Evolutionary conservation across 768 basidiomycete species (phyloP).

Genomic region (Termitomyces sp.): DNA sequence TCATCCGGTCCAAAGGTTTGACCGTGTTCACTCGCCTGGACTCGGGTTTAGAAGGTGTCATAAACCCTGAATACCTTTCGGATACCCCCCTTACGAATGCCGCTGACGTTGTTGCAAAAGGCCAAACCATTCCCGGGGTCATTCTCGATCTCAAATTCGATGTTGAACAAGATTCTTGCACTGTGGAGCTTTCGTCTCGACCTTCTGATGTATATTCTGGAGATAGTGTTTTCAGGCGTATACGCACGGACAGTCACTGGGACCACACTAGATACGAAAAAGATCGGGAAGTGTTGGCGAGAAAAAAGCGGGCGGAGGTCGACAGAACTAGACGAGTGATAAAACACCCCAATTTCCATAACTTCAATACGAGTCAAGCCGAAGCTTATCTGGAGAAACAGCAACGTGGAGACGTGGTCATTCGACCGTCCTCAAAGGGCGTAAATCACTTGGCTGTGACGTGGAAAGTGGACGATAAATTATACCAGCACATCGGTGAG

Average conservation of each 20-base stretch:
- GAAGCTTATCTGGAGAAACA: constrained; percentile 86
- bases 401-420: constrained; percentile 93
- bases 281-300: constrained; percentile 66
- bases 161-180: constrained; percentile 54
- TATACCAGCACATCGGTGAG: constrained; percentile 96
- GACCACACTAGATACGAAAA: constrained; percentile 58
- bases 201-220: constrained; percentile 55
- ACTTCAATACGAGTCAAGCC: constrained; percentile 86
- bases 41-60: constrained; percentile 85
- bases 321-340: constrained; percentile 80
- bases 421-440: constrained; percentile 94
- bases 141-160: constrained; percentile 70
- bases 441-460: constrained; percentile 92
- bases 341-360: constrained; percentile 98
- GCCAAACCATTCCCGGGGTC: constrained; percentile 76
- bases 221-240: constrained; percentile 57
- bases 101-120: constrained; percentile 57
- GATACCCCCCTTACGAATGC: constrained; percentile 37
- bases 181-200: constrained; percentile 72
- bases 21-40: constrained; percentile 74
- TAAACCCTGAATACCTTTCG: constrained; percentile 55
- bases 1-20: constrained; percentile 48
- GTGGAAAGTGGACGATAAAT: constrained; percentile 96
- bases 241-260: constrained; percentile 59
- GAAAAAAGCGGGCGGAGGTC: constrained; percentile 83